Base-by-base conservation (phyloP, 1,284 basidiomycete species). In the Ceratobasidium sp. region DNA sequence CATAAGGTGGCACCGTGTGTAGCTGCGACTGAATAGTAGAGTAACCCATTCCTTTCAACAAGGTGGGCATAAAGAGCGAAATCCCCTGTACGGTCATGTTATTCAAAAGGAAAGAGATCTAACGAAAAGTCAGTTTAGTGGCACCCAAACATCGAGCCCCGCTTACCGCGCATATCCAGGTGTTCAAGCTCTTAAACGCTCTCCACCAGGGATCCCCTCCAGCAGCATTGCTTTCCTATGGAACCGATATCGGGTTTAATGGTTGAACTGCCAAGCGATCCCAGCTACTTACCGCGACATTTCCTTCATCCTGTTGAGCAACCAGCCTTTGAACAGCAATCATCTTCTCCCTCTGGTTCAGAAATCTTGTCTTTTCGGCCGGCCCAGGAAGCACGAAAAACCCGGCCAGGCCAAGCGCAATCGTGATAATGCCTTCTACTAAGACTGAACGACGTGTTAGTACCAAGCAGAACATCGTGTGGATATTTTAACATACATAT, bases 321-420 rank as follows among this genome's bases (percentile, higher is more conserved):
- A 67, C 44, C 7, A 81, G 53, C 46, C 80, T 70, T 42, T 80
- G 67, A 55, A 81, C 78, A 5, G 83, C 81, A 61, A 86, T 82
- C 20, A 61, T 61, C 23, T 84, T 83, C 68, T 86, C 85, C 39
- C 84, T 81, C 13, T 82, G 82, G 5, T 75, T 82, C 39, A 86
- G 77, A 80, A 84, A 86, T 20, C 79, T 77, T 1, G 85, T 84
- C 5, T 79, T 82, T 7, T 82, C 82, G 28, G 85, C 84, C 15
- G 81, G 80, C 39, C 83, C 82, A 20, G 84, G 83, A 5, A 86
- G 69, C 10, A 84, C 79, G 77, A 85, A 84, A 80, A 82, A 85
- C 10, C 82, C 83, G 28, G 85, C 42, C 55, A 84, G 51, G n/a
- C 82, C 84, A 20, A 84, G 76, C 42, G 77, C 81, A 1, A 84